A percentile compares a stretch with the other conserved stretches of the same genome.
Conservation (phyloP, 306 rosid species). For the Sindora glabra region DNA sequence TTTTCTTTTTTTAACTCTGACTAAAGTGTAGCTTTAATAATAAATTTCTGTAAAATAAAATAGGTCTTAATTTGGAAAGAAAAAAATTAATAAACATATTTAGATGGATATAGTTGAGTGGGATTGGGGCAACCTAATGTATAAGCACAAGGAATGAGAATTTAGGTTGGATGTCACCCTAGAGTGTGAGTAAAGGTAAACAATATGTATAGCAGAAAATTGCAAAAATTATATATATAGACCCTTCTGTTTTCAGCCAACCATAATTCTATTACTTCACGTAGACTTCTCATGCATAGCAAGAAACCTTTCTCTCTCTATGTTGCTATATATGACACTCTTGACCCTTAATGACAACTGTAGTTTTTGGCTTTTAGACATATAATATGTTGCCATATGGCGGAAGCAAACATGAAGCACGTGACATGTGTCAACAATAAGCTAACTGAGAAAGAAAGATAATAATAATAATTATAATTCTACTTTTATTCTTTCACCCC, state of each 20-base stretch:
- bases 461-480: too few relatives aligned
- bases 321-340: not conserved
- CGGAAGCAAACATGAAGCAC: slow-evolving; percentile 21
- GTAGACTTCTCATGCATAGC: slow-evolving; percentile 56
- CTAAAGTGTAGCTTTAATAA: slow-evolving; percentile 27
- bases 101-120: slow-evolving; percentile 46
- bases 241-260: slow-evolving; percentile 25
- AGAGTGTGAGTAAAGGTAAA: slow-evolving; percentile 58
- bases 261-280: slow-evolving; percentile 53
- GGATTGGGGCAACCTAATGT: slow-evolving; percentile 51
- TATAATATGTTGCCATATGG: slow-evolving; percentile 16
- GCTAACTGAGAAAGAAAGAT: not conserved
- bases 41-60: slow-evolving; percentile 11
- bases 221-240: not conserved
- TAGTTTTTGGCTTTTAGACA: slow-evolving; percentile 19
- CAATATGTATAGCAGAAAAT: slow-evolving; percentile 19
- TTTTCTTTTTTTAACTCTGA: slow-evolving; percentile 29
- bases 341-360: not conserved
- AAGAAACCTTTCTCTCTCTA: slow-evolving; percentile 32
- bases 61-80: slow-evolving; percentile 6
- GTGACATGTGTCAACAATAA: slow-evolving; percentile 8
- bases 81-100: not conserved
- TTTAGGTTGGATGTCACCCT: slow-evolving; percentile 68
- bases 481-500: too few relatives aligned
- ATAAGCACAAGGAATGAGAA: slow-evolving; percentile 21